These are phyloP conservation scores for Fistulinella staudtii DNA, from an alignment of 1,284 basidiomycete species.

Conservation along the genomic window DNA sequence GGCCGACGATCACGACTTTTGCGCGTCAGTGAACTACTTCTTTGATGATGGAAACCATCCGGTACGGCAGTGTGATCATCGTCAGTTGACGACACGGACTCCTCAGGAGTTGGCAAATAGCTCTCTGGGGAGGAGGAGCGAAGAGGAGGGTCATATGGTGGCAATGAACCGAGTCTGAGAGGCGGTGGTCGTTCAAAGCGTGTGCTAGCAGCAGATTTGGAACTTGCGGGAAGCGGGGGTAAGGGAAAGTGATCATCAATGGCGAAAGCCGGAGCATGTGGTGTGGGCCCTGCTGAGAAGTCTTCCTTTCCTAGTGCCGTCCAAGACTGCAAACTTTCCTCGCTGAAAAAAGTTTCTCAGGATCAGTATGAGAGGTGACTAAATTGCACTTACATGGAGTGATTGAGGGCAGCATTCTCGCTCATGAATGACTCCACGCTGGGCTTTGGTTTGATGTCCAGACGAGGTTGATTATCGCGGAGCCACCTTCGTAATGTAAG, in stretches of 20 bases:
- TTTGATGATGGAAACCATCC: conserved; percentile 41
- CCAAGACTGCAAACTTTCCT: conserved; percentile 43
- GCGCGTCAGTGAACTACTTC: conserved; percentile 55
- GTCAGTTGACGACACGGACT: conserved; percentile 44
- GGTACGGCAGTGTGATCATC: conserved; percentile 31
- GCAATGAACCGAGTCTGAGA: conserved; percentile 47
- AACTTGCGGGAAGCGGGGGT: conserved; percentile 33
- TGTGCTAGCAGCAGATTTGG: conserved; percentile 23
- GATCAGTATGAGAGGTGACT: conserved; percentile 3
- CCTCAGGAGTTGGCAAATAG: conserved; percentile 57
- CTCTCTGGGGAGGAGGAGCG: conserved; percentile 55
- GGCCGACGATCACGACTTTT: conserved; percentile 37
- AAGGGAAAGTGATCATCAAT: conserved; percentile 55
- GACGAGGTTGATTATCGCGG: conserved; percentile 36
- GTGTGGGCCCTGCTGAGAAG: conserved; percentile 37
- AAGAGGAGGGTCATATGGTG: conserved; percentile 40
- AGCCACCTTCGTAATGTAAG: conserved; percentile 72
- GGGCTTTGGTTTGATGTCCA: conserved; percentile 31
- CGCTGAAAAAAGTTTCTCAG: conserved; percentile 27
- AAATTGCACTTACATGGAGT: conserved; percentile 38
- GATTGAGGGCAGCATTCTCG: conserved; percentile 40
- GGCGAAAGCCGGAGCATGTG: conserved; percentile 61
- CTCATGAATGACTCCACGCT: conserved; percentile 44
- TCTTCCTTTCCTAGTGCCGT: conserved; percentile 38
- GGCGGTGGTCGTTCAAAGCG: conserved; percentile 45